A percentile compares a stretch with the other conserved stretches of the same genome.
These are phyloP conservation scores for Remersonia thermophila DNA, from an alignment of 2,329 filamentous ascomycete species.

Conservation along the genomic window DNA sequence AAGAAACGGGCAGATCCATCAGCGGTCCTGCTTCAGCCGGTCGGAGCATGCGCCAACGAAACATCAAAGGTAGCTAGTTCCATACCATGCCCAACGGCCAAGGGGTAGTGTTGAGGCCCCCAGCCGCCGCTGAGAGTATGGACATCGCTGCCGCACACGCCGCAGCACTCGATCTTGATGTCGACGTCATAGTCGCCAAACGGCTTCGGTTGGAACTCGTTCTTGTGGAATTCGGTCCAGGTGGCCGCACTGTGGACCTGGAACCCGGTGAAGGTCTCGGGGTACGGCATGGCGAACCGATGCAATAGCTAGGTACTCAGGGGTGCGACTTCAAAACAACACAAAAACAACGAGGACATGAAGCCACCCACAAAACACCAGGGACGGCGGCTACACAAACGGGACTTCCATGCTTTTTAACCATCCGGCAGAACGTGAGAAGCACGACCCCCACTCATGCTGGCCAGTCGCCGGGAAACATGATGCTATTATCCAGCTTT, in stretches of 20 bases:
- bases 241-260: constrained; percentile 42
- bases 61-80: not conserved
- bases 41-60: too few relatives aligned
- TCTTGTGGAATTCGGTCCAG: constrained; percentile 53
- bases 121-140: constrained; percentile 60
- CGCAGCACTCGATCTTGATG: constrained; percentile 73
- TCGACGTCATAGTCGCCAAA: constrained; percentile 83
- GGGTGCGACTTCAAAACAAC: not conserved
- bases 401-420: too few relatives aligned
- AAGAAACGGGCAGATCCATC: too few relatives aligned
- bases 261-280: constrained; percentile 50
- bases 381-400: too few relatives aligned
- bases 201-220: constrained; percentile 70
- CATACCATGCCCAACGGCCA: constrained; percentile 55
- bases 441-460: too few relatives aligned
- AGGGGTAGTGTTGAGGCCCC: constrained; percentile 49
- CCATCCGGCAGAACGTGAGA: too few relatives aligned
- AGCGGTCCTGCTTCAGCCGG: not conserved
- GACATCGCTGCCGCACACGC: constrained; percentile 61
- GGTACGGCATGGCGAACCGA: constrained; percentile 37
- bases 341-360: not conserved
- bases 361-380: too few relatives aligned
- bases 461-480: too few relatives aligned
- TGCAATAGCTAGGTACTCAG: too few relatives aligned
- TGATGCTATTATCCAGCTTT: too few relatives aligned